These are phyloP conservation scores for Cyberlindnera maritima DNA, from an alignment of 805 yeast genomes.

Conservation along the genomic window DNA sequence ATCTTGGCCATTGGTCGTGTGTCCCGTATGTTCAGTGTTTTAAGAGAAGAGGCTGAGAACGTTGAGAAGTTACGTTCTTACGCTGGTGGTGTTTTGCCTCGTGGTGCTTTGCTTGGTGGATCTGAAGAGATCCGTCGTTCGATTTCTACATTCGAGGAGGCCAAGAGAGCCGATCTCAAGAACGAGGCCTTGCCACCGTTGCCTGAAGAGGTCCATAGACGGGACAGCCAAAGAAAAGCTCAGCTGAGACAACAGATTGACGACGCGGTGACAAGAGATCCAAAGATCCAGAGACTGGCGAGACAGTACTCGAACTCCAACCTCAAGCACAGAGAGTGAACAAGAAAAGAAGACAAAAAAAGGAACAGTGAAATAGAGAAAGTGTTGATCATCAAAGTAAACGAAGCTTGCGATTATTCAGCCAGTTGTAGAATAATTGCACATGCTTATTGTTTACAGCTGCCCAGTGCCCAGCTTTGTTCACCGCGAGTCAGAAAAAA, in stretches of 20 bases:
- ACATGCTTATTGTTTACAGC: too few species aligned
- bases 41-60: constrained; percentile 84
- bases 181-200: constrained; percentile 92
- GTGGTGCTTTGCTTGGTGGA: constrained; percentile 83
- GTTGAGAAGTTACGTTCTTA: constrained; percentile 74
- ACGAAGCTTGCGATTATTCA: too few species aligned
- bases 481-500: too few species aligned
- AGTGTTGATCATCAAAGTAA: too few species aligned
- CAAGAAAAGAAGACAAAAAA: too few species aligned
- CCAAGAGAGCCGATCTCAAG: constrained; percentile 69
- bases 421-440: too few species aligned
- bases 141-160: constrained; percentile 76
- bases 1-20: constrained; percentile 95
- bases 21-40: constrained; percentile 84
- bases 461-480: too few species aligned
- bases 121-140: constrained; percentile 72
- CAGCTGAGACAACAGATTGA: constrained; percentile 37
- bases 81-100: constrained; percentile 77
- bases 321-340: constrained; percentile 1
- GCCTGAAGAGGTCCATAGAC: constrained; percentile 48
- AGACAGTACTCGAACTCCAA: constrained; percentile 21
- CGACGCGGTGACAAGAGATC: constrained; percentile 24
- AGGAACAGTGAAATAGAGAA: too few species aligned
- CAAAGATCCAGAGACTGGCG: constrained; percentile 26
- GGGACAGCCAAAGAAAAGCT: constrained; percentile 45